A percentile compares a stretch with the other conserved stretches of the same genome.
Conservation (phyloP, 768 basidiomycete genomes). For the Xanthoconium stramineum region DNA sequence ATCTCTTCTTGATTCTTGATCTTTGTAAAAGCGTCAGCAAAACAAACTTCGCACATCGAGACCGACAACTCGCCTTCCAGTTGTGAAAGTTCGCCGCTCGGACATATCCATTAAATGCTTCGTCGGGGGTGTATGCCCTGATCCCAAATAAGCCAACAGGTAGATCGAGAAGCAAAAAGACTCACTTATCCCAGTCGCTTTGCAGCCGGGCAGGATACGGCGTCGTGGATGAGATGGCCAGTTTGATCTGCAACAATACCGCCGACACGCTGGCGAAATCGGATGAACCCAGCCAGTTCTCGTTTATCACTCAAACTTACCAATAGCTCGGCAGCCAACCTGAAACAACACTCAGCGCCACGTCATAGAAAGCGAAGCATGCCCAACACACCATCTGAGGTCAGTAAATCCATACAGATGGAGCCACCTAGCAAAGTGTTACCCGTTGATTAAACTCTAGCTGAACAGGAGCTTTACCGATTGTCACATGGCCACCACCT, state of each 20-base stretch:
- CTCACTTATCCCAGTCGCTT: slow-evolving; percentile 47
- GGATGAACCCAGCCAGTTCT: neutral
- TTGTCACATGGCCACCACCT: slow-evolving; percentile 68
- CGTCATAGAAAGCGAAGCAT: neutral
- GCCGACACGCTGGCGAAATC: slow-evolving; percentile 34
- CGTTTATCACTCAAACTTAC: slow-evolving; percentile 25
- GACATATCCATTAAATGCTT: slow-evolving; percentile 62
- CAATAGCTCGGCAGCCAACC: slow-evolving; percentile 66
- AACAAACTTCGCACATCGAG: neutral
- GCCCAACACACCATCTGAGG: slow-evolving; percentile 44
- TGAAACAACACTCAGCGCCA: neutral
- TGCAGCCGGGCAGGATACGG: slow-evolving; percentile 57
- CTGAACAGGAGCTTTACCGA: slow-evolving; percentile 35
- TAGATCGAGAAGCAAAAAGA: neutral
- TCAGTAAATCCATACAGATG: slow-evolving; percentile 73
- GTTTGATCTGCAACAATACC: slow-evolving; percentile 59
- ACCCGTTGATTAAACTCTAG: neutral
- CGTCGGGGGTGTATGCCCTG: slow-evolving; percentile 46
- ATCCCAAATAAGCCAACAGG: neutral
- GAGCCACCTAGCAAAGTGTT: slow-evolving; percentile 50
- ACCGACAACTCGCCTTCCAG: slow-evolving; percentile 48
- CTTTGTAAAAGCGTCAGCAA: slow-evolving; percentile 14
- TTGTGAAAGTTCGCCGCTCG: slow-evolving; percentile 62
- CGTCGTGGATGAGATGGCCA: slow-evolving; percentile 66
- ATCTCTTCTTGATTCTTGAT: slow-evolving; percentile 22